Base-by-base conservation (phyloP, 176 grass and related monocot genomes). In the Puya raimondii region DNA sequence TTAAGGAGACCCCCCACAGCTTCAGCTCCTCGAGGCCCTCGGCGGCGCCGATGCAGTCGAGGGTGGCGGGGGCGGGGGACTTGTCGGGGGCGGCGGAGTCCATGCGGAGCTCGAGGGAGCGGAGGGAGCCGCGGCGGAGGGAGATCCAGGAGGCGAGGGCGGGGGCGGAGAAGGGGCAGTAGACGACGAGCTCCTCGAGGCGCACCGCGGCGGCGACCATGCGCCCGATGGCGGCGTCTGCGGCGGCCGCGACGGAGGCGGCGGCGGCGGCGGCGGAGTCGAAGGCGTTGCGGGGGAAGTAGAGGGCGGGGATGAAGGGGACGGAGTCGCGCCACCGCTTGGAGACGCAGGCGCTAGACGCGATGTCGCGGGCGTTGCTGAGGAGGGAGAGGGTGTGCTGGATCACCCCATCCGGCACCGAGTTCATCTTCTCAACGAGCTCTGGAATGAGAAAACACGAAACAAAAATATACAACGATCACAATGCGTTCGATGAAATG, bases 301-400 rank as follows among this genome's bases (percentile, higher is more conserved):
- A 99, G 73, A 99, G 89, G 15, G 89, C 77, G 1, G 94, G 94
- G 50, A 99, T 72, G 80, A 86, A 99, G 9, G 86, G 94, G 33
- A 93, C 74, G 65, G 85, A 85, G 27, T 91, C 85, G 70, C 78
- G 84, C 94, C 94, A 99, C 70, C 85, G 82, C 51, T 74, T 77
- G 79, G 84, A 90, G 63, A 93, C 87, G 82, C 75, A 80, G n/a
- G 82, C 74, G 79, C 89, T 88, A 18, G 89, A 77, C 20, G 89
- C 94, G 42, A 99, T 76, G 68, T 99, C 89, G 54, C 86, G 84
- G 23, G 83, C 87, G 74, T 90, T 99, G 81, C 74, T 93, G 25
- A 93, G 81, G 64, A 81, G 81, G 52, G 89, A 90, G 27, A 93
- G 81, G 49, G 93, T 86, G 80, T 84, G 86, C 71, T 90, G 87